Evolutionary conservation across 2,329 filamentous ascomycete genomes (phyloP), one percentile per base, ranked within the genome.

Genomic region (Arthrobotrys iridis): DNA sequence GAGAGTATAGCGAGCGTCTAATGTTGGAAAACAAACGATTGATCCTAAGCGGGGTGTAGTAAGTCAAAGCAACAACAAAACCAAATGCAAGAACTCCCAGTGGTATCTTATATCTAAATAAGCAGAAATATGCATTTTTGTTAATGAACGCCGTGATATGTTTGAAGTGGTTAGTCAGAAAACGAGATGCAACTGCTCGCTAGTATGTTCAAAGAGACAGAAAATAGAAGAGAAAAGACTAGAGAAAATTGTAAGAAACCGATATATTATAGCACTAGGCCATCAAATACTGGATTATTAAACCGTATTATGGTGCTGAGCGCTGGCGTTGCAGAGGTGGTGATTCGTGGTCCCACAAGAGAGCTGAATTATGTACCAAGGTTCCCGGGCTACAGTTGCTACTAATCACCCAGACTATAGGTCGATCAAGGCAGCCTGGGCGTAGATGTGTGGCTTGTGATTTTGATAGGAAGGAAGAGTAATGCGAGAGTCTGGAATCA

Each of bases 401-500:
- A 15, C 41, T 24, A 65, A 37, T 28, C 35, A 40, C 48, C 40
- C 46, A 59, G 13, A 48, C 57, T 74, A 74, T 52, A 74, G 60
- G 40, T 74, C 70, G n/a, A 74, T 74, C 55, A 74, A 33, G 6
- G 70, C 62, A 33, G 70, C 70, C 33, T 67, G 70, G 18, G 70
- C 63, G 30, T 74, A 74, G 8, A 74, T 40, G n/a, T 74, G 70
- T 20, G 70, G 62, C 20, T 74, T 74, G 13, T 74, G 70, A 8
- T 67, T 55, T 40, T 74, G 62, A 33, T 74, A 74, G 1, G 70
- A 74, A 8, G 70, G 62, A 22, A 74, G 55, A 11, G 70, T 74
- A 24, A 74, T 55, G 13, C 62, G 62, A 10, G 62, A 40, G 20
- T 78, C 78, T 10, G 77, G 77, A 15, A 79, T 59, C 74, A 79